Conservation (phyloP, 305 asterid genomes). For the Solanum hybrid region DNA sequence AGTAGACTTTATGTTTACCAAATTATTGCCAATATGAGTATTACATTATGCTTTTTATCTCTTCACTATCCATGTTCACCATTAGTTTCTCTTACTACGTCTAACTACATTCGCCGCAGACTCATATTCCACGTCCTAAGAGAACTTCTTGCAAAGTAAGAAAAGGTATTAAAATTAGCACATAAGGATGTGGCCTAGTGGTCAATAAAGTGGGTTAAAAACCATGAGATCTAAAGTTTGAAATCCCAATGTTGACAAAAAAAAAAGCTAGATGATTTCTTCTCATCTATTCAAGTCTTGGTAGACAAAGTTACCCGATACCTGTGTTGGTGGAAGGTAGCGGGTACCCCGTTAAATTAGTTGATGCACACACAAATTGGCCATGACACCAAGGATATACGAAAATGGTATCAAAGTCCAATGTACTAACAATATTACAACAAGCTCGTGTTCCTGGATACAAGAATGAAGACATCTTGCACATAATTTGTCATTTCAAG, state of each 20-base stretch:
- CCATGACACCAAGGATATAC: neutral
- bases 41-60: neutral
- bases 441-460: neutral
- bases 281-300: neutral
- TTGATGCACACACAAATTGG: neutral
- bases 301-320: neutral
- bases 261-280: neutral
- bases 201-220: neutral
- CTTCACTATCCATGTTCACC: neutral
- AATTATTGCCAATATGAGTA: neutral
- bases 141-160: neutral
- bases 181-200: neutral
- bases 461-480: neutral
- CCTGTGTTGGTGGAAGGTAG: neutral
- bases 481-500: neutral
- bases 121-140: neutral
- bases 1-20: neutral
- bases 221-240: neutral
- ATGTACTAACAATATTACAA: neutral
- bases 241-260: neutral
- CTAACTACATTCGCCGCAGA: neutral
- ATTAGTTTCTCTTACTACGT: neutral
- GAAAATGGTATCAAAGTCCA: neutral
- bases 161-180: neutral
- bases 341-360: neutral